These are phyloP conservation scores for Diaporthe nobilis DNA, from an alignment of 2,329 filamentous ascomycete genomes.

Conservation along the genomic window DNA sequence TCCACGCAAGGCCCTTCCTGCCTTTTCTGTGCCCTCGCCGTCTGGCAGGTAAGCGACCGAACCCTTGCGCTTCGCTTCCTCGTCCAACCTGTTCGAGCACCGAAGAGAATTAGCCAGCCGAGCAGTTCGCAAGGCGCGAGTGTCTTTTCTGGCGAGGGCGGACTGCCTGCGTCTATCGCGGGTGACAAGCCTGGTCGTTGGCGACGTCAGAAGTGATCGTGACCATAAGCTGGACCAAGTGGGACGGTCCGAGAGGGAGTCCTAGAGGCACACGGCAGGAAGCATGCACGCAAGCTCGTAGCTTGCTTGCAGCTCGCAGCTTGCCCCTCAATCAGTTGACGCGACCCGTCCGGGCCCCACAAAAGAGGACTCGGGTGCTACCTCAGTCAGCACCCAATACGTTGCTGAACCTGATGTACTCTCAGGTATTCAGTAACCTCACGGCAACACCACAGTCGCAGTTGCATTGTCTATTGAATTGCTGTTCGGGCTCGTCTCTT, in stretches of 20 bases:
- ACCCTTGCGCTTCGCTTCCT: not conserved
- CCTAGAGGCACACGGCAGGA: conserved; percentile 8
- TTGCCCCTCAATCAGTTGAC: conserved; percentile 19
- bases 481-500: not conserved
- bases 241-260: conserved; percentile 16
- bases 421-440: conserved; percentile 2
- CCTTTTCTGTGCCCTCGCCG: conserved; percentile 13
- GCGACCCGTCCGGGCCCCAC: conserved; percentile 1
- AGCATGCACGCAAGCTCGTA: conserved; percentile 23
- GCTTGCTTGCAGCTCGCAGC: conserved; percentile 19
- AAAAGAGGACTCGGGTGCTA: not conserved
- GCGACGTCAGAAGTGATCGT: not conserved
- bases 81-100: not conserved
- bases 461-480: not conserved
- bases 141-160: not conserved
- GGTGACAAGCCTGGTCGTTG: not conserved
- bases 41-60: conserved; percentile 13
- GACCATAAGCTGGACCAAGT: not conserved
- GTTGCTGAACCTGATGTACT: not conserved
- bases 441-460: conserved; percentile 7
- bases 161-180: not conserved
- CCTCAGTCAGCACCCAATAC: not conserved
- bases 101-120: not conserved
- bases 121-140: not conserved
- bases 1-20: conserved; percentile 7